Evolutionary conservation across 768 basidiomycete genomes (phyloP).

Genomic region (Hydnum rufescens): DNA sequence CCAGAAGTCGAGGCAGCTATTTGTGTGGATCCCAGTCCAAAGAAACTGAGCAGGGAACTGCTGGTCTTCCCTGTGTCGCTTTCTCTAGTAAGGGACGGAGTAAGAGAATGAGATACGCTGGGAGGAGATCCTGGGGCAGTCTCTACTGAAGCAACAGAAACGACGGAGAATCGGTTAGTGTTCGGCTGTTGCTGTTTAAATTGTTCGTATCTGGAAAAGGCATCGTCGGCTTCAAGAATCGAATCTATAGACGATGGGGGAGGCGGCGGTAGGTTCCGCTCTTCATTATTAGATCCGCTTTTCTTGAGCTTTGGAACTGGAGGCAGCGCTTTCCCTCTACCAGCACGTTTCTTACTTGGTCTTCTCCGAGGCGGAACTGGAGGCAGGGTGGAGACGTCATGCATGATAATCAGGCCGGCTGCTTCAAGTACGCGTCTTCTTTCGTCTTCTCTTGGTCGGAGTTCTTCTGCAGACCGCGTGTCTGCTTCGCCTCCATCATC

Average conservation of each 20-base stretch:
- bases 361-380: slow-evolving; percentile 14
- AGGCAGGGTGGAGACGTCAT: slow-evolving; percentile 28
- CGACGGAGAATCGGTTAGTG: slow-evolving; percentile 32
- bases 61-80: too few relatives aligned
- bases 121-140: background rate
- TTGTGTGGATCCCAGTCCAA: too few relatives aligned
- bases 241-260: slow-evolving; percentile 19
- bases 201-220: slow-evolving; percentile 77
- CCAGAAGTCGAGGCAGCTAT: too few relatives aligned
- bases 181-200: slow-evolving; percentile 30
- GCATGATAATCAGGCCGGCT: slow-evolving; percentile 61
- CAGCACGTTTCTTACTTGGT: slow-evolving; percentile 10
- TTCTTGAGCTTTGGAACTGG: slow-evolving; percentile 10
- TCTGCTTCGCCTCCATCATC: slow-evolving; percentile 13
- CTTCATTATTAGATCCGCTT: slow-evolving; percentile 12
- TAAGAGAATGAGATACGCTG: background rate
- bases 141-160: slow-evolving; percentile 8
- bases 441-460: slow-evolving; percentile 41
- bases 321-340: slow-evolving; percentile 20
- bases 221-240: slow-evolving; percentile 43
- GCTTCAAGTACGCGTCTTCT: slow-evolving; percentile 70
- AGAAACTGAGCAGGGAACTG: too few relatives aligned
- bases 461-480: slow-evolving; percentile 22
- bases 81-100: background rate
- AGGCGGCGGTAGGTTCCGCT: slow-evolving; percentile 11